phyloP scores from a whole-genome alignment of 1,139 yeast species.

The Yamadazyma oceani region DNA sequence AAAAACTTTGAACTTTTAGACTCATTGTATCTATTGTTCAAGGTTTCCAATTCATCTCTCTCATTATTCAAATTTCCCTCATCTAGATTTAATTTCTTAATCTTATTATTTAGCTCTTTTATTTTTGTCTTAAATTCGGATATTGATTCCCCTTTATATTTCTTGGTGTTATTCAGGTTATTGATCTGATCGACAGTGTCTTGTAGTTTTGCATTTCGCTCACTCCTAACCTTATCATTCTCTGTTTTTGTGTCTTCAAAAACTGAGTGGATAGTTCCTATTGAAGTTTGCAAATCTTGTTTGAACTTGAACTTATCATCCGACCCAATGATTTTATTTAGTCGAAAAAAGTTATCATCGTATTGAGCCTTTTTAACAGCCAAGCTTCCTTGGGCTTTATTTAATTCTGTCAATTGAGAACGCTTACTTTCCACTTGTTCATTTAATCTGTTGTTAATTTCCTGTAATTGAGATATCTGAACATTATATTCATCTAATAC shows the following conservation, averaged over 20 bases:
- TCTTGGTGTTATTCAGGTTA: constrained; percentile 11
- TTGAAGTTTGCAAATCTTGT: constrained; percentile 9
- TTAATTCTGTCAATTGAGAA: constrained; percentile 37
- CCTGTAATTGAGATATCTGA: constrained; percentile 21
- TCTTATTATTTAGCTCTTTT: constrained; percentile 29
- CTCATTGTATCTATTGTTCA: constrained; percentile 29
- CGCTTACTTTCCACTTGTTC: constrained; percentile 25
- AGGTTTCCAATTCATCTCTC: constrained; percentile 31
- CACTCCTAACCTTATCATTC: constrained; percentile 14
- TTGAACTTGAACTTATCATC: constrained; percentile 13
- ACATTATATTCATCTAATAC: constrained; percentile 39
- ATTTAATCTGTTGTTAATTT: constrained; percentile 13
- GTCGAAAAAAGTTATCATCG: constrained; percentile 15
- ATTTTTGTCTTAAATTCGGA: constrained; percentile 27
- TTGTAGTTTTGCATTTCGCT: constrained; percentile 15
- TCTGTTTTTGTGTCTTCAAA: constrained; percentile 9
- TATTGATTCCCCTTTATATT: constrained; percentile 9
- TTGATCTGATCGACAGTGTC: constrained; percentile 9
- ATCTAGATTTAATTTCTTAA: constrained; percentile 41
- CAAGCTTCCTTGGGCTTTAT: constrained; percentile 59
- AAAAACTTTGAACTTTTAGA: constrained; percentile 29
- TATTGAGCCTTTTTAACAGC: constrained; percentile 44
- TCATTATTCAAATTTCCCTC: constrained; percentile 31
- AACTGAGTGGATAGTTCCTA: background rate
- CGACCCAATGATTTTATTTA: constrained; percentile 12